phyloP scores from a whole-genome alignment of 192 early-diverging fungal genomes.

The Backusella parvicylindrica region DNA sequence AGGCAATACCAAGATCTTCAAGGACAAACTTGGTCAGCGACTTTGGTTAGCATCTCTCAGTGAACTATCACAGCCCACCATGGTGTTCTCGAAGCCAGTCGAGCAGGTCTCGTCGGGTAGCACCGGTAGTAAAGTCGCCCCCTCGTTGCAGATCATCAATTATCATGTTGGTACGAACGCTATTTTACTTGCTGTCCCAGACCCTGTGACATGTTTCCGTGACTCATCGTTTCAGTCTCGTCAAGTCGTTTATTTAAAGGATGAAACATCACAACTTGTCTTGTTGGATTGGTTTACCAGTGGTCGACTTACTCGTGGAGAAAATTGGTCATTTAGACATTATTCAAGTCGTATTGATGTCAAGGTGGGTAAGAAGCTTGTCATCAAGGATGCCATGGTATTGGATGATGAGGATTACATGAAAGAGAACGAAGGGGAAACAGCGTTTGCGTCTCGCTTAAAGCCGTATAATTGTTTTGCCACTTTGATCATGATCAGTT shows the following conservation, averaged over 20 bases:
- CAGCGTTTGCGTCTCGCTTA: slow-evolving; percentile 50
- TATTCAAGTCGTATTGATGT: slow-evolving; percentile 38
- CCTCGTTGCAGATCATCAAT: slow-evolving; percentile 45
- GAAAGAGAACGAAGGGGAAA: slow-evolving; percentile 15
- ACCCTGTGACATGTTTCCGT: slow-evolving; percentile 76
- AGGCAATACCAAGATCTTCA: slow-evolving; percentile 84
- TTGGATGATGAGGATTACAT: slow-evolving; percentile 41
- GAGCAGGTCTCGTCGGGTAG: slow-evolving; percentile 12
- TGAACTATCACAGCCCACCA: slow-evolving; percentile 1
- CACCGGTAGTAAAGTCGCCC: background rate
- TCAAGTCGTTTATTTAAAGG: slow-evolving; percentile 51
- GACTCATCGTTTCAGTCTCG: slow-evolving; percentile 59
- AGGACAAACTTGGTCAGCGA: slow-evolving; percentile 40
- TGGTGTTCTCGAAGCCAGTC: background rate
- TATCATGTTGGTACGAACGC: slow-evolving; percentile 37
- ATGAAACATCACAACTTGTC: slow-evolving; percentile 53
- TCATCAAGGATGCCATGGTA: slow-evolving; percentile 43
- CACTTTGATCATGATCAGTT: slow-evolving; percentile 51
- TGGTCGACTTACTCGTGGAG: slow-evolving; percentile 69
- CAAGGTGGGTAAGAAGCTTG: slow-evolving; percentile 12
- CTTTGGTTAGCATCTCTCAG: slow-evolving; percentile 14
- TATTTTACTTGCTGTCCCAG: slow-evolving; percentile 63
- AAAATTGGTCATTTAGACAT: slow-evolving; percentile 65
- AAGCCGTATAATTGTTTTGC: slow-evolving; percentile 59
- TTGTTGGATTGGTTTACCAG: slow-evolving; percentile 85